Evolutionary conservation across 2,329 filamentous ascomycete species (phyloP).

Genomic region (Nakataea oryzae): DNA sequence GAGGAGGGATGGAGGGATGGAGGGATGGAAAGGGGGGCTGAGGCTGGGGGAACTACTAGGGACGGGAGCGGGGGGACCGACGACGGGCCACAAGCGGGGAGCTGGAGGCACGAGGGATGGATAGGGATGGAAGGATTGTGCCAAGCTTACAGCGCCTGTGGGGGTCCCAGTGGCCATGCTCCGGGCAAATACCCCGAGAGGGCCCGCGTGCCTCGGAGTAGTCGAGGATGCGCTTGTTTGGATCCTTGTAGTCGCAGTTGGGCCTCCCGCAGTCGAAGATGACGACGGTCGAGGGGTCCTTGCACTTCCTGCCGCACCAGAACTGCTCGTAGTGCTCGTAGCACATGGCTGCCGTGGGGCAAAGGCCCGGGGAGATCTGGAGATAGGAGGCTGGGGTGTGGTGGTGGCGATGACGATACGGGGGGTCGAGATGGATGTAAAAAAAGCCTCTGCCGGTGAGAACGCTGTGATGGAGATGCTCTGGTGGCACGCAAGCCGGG

Average conservation of each 20-base stretch:
- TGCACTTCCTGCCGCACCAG: not conserved
- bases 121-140: not conserved
- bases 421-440: too few species aligned
- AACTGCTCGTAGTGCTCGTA: not conserved
- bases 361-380: too few species aligned
- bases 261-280: not conserved
- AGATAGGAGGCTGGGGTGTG: not conserved
- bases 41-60: too few species aligned
- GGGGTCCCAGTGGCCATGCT: not conserved
- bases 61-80: too few species aligned
- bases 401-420: too few species aligned
- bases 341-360: not conserved
- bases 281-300: not conserved
- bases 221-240: not conserved
- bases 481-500: too few species aligned
- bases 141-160: not conserved
- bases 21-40: too few species aligned
- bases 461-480: too few species aligned
- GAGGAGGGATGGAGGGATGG: too few species aligned
- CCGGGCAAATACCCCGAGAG: slow-evolving; percentile 4
- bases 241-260: not conserved
- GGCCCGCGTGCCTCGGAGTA: not conserved
- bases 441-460: too few species aligned
- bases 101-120: too few species aligned
- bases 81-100: too few species aligned